Conservation (phyloP, 2,329 filamentous ascomycete species). For the Chaetoscypha palmicola region DNA sequence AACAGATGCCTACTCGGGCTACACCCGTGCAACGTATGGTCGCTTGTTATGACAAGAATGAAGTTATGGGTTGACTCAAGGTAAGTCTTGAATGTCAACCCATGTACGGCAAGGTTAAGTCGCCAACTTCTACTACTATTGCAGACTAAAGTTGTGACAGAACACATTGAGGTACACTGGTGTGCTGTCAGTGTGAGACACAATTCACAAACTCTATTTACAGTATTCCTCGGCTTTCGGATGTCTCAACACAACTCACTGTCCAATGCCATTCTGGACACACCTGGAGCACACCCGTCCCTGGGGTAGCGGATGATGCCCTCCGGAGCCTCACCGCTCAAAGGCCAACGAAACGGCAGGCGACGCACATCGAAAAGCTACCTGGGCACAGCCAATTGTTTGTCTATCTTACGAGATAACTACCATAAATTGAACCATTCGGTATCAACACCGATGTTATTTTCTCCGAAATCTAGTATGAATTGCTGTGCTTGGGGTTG, state of each 20-base stretch:
- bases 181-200: too few species aligned
- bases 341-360: neutral
- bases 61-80: too few species aligned
- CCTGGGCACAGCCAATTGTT: neutral
- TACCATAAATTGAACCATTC: neutral
- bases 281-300: neutral
- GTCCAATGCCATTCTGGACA: neutral
- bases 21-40: too few species aligned
- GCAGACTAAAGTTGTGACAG: too few species aligned
- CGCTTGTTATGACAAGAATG: too few species aligned
- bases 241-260: neutral
- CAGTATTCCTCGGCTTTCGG: neutral
- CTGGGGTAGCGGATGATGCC: neutral
- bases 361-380: neutral
- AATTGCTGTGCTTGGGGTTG: neutral
- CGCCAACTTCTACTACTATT: too few species aligned
- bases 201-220: slow-evolving; percentile 2
- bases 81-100: too few species aligned
- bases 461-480: neutral
- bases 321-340: slow-evolving; percentile 6
- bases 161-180: too few species aligned
- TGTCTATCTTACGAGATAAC: neutral
- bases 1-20: too few species aligned
- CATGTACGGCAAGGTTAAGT: too few species aligned
- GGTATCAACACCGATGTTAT: neutral